A percentile compares a stretch with the other conserved stretches of the same genome.
These are phyloP conservation scores for Narthecium ossifragum DNA, from an alignment of 106 monocot species.

Conservation along the genomic window DNA sequence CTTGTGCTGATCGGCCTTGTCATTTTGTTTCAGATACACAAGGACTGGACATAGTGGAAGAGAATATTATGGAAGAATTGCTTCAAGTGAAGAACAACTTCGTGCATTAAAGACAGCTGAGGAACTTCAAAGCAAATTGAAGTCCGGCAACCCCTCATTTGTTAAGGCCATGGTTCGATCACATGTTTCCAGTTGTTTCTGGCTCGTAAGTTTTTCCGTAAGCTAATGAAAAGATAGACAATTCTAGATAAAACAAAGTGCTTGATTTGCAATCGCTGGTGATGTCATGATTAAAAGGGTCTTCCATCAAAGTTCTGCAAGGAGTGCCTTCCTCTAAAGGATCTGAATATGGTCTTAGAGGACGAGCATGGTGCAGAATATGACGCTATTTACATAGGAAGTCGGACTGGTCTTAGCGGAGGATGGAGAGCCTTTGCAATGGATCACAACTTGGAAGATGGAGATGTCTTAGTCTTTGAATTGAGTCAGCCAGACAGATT, in stretches of 20 bases:
- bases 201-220: constrained; percentile 52
- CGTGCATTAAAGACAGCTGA: constrained; percentile 52
- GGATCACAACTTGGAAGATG: constrained; percentile 69
- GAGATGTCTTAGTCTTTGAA: constrained; percentile 69
- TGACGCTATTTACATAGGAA: constrained; percentile 59
- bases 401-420: constrained; percentile 68
- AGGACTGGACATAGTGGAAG: constrained; percentile 21
- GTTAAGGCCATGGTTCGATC: constrained; percentile 68
- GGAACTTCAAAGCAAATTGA: constrained; percentile 32
- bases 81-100: constrained; percentile 43
- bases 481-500: constrained; percentile 47
- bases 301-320: constrained; percentile 73
- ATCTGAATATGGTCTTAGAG: constrained; percentile 60
- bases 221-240: background rate
- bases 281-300: constrained; percentile 21
- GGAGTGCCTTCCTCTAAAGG: constrained; percentile 34
- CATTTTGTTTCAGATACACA: constrained; percentile 20
- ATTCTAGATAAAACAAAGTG: background rate
- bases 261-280: background rate
- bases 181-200: constrained; percentile 79
- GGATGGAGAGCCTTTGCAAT: constrained; percentile 78
- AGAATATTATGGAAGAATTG: constrained; percentile 48
- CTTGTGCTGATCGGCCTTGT: constrained; percentile 2
- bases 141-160: constrained; percentile 45
- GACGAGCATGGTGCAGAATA: constrained; percentile 56